phyloP scores from a whole-genome alignment of 331 rosid species.

The Stylosanthes scabra region DNA sequence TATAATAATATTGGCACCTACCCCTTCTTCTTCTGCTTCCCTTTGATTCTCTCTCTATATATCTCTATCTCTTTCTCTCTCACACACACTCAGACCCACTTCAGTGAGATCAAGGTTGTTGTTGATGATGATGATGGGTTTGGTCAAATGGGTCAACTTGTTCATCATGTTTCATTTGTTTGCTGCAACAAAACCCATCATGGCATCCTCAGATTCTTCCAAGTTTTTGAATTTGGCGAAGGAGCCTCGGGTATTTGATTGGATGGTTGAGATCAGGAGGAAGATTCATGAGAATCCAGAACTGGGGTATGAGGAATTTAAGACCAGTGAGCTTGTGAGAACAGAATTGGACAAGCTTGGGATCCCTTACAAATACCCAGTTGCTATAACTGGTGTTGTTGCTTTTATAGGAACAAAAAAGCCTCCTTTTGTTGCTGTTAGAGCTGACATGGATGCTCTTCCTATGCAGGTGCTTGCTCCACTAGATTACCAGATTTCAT shows the following conservation, averaged over 20 bases:
- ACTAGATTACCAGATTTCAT: background rate
- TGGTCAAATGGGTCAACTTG: slow-evolving; percentile 38
- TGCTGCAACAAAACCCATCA: background rate
- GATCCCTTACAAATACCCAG: slow-evolving; percentile 59
- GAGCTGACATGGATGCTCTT: slow-evolving; percentile 91
- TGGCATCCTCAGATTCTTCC: slow-evolving; percentile 42
- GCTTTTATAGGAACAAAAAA: slow-evolving; percentile 66
- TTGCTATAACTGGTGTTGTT: slow-evolving; percentile 71
- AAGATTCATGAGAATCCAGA: slow-evolving; percentile 78
- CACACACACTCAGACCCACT: slow-evolving; percentile 7
- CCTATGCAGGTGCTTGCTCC: slow-evolving; percentile 58
- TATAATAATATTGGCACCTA: background rate
- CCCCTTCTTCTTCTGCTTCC: slow-evolving; percentile 5
- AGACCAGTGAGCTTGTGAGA: slow-evolving; percentile 71
- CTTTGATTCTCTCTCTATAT: slow-evolving; percentile 1
- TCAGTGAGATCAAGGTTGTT: background rate
- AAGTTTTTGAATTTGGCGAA: slow-evolving; percentile 48
- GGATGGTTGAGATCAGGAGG: slow-evolving; percentile 67
- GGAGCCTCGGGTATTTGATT: slow-evolving; percentile 51
- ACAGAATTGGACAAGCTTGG: slow-evolving; percentile 63
- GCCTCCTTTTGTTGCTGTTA: slow-evolving; percentile 79
- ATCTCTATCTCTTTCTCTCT: background rate
- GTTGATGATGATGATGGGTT: slow-evolving; percentile 36
- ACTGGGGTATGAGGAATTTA: slow-evolving; percentile 64
- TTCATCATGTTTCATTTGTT: slow-evolving; percentile 16